Percentiles rank a stretch among this genome's conserved stretches.
phyloP scores from a whole-genome alignment of 768 basidiomycete species.

The Goffeauzyma gilvescens region DNA sequence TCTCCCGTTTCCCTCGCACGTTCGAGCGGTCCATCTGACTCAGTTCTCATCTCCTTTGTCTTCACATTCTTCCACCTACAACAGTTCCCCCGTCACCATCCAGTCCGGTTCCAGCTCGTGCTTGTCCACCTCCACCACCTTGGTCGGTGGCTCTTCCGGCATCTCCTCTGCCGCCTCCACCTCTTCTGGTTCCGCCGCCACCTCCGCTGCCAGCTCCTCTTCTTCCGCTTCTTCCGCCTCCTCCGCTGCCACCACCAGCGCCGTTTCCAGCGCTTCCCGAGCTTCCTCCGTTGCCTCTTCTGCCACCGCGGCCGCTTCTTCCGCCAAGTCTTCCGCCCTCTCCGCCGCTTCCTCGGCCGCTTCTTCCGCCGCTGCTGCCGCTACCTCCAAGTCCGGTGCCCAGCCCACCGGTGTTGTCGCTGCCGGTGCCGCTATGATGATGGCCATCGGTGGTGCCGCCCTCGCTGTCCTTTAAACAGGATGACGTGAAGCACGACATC shows the following conservation, averaged over 20 bases:
- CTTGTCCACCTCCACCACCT: background rate
- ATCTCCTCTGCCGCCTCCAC: constrained; percentile 1
- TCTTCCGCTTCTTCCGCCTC: constrained; percentile 3
- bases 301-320: constrained; percentile 1
- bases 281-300: constrained; percentile 5
- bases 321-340: background rate
- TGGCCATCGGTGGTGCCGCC: constrained; percentile 2
- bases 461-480: no score
- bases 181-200: constrained; percentile 1
- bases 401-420: constrained; percentile 3
- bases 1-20: background rate
- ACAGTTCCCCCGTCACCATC: no score
- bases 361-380: constrained; percentile 10
- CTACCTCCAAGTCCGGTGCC: constrained; percentile 8
- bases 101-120: no score
- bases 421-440: constrained; percentile 9
- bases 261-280: background rate
- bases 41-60: background rate
- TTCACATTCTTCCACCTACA: no score
- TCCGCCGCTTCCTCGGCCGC: constrained; percentile 2
- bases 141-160: constrained; percentile 1
- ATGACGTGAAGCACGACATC: no score
- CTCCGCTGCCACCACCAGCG: constrained; percentile 1
- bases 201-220: constrained; percentile 6
- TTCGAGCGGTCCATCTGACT: background rate